These are phyloP conservation scores for Lojkania enalia DNA, from an alignment of 2,329 filamentous ascomycete species.

Conservation along the genomic window DNA sequence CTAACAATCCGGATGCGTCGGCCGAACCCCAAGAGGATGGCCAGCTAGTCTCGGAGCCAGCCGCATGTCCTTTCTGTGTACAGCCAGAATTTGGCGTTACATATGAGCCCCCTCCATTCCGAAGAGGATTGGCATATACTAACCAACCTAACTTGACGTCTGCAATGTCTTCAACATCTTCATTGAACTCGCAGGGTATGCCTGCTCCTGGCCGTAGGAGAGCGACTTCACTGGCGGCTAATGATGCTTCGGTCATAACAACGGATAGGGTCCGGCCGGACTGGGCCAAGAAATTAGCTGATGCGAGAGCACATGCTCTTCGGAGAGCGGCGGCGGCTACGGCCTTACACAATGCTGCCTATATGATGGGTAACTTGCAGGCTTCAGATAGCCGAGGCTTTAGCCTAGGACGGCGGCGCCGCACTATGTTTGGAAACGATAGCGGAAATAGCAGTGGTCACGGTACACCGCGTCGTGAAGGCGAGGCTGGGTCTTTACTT, in stretches of 20 bases:
- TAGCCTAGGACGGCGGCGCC: slow-evolving; percentile 48
- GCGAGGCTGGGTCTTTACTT: slow-evolving; percentile 34
- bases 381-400: slow-evolving; percentile 55
- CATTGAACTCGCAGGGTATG: slow-evolving; percentile 64
- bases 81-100: slow-evolving; percentile 96
- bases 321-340: slow-evolving; percentile 90
- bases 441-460: slow-evolving; percentile 51
- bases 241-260: slow-evolving; percentile 82
- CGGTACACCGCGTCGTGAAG: slow-evolving; percentile 48
- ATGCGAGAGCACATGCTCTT: slow-evolving; percentile 81
- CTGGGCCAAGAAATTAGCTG: slow-evolving; percentile 86
- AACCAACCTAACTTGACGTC: slow-evolving; percentile 60
- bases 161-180: slow-evolving; percentile 85
- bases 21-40: slow-evolving; percentile 56
- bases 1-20: slow-evolving; percentile 42
- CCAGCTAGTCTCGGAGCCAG: slow-evolving; percentile 84
- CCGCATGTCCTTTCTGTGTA: slow-evolving; percentile 92
- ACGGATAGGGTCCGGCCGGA: slow-evolving; percentile 92
- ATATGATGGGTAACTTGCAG: slow-evolving; percentile 70
- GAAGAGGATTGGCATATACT: slow-evolving; percentile 76
- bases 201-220: slow-evolving; percentile 56
- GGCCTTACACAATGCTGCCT: slow-evolving; percentile 90
- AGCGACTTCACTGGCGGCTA: slow-evolving; percentile 76
- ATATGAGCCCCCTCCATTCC: slow-evolving; percentile 86
- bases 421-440: slow-evolving; percentile 56